Evolutionary conservation across 306 rosid genomes (phyloP).

Genomic region (Rosa rugosa): DNA sequence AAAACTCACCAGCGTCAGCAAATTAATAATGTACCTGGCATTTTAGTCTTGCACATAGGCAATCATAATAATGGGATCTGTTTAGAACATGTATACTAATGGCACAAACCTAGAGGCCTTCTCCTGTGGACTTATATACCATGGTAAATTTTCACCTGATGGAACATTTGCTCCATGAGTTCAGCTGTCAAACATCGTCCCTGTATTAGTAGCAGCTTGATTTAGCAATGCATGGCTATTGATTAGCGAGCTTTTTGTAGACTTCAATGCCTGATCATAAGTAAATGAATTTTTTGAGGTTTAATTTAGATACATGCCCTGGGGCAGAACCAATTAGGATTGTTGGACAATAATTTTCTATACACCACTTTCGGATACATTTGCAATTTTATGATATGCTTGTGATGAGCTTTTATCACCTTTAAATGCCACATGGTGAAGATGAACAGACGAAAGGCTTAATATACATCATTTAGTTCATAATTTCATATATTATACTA

Average conservation of each 20-base stretch:
- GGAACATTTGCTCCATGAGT: not conserved
- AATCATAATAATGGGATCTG: not conserved
- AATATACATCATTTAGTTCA: not conserved
- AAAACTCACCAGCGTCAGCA: not conserved
- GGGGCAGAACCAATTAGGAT: not conserved
- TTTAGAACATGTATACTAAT: not conserved
- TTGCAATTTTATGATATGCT: not conserved
- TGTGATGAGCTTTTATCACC: not conserved
- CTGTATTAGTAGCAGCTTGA: conserved; percentile 9
- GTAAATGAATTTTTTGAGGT: not conserved
- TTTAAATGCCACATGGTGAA: not conserved
- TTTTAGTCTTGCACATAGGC: not conserved
- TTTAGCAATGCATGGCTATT: not conserved
- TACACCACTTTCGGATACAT: not conserved
- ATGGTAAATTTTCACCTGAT: not conserved
- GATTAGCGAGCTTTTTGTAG: not conserved
- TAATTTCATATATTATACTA: not conserved
- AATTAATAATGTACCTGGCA: not conserved
- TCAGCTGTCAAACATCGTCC: not conserved
- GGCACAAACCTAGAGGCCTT: not conserved
- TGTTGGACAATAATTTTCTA: not conserved
- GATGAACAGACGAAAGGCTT: not conserved
- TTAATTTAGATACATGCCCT: not conserved
- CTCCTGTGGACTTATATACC: not conserved
- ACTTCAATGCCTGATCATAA: conserved; percentile 3